phyloP scores from a whole-genome alignment of 208 protist genomes.

The Leishmania amazonensis region DNA sequence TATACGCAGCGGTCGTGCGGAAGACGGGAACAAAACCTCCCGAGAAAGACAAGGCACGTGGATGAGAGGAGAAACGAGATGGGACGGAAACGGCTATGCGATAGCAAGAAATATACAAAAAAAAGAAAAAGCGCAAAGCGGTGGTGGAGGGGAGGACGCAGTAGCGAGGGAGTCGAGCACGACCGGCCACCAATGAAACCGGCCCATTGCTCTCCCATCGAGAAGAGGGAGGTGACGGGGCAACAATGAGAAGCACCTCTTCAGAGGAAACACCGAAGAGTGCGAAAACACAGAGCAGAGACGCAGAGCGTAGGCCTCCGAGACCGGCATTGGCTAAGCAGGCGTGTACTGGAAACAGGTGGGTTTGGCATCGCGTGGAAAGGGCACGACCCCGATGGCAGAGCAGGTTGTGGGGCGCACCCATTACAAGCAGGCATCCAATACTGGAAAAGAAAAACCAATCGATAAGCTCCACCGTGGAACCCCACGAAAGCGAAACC shows the following conservation, averaged over 20 bases:
- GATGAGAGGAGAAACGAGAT: not conserved
- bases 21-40: not conserved
- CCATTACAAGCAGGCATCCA: not conserved
- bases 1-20: not conserved
- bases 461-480: not conserved
- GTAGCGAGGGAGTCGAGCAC: not conserved
- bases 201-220: not conserved
- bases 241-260: not conserved
- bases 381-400: not conserved
- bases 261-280: not conserved
- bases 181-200: not conserved
- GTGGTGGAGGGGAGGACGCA: not conserved
- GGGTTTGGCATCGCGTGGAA: not conserved
- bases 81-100: not conserved
- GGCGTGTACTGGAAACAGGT: not conserved
- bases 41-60: not conserved
- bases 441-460: not conserved
- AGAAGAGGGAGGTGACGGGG: not conserved
- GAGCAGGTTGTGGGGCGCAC: not conserved
- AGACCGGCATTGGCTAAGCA: not conserved
- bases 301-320: not conserved
- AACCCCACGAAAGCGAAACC: not conserved
- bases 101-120: not conserved
- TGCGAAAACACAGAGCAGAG: not conserved
- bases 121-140: not conserved